phyloP scores from a whole-genome alignment of 2,329 filamentous ascomycete genomes.

The Aphanocladium album region DNA sequence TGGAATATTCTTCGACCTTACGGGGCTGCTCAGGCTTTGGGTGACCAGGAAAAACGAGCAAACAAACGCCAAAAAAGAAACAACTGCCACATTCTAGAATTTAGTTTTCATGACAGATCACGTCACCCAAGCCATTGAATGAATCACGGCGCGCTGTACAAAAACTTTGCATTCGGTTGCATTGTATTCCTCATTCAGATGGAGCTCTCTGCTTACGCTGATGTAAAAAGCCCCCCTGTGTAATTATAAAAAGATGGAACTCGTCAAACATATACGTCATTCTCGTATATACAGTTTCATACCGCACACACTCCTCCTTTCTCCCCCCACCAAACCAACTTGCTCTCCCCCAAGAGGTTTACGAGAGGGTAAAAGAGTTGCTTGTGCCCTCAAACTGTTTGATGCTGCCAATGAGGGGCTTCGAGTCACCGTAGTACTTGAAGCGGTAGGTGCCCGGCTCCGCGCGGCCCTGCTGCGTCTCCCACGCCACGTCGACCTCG shows the following conservation, averaged over 20 bases:
- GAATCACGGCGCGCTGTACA: neutral
- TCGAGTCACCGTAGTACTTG: slow-evolving; percentile 80
- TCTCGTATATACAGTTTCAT: neutral
- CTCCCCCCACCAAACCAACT: no score
- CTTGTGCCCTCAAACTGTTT: slow-evolving; percentile 66
- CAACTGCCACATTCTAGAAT: neutral
- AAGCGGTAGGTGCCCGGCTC: slow-evolving; percentile 68
- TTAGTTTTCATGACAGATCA: neutral
- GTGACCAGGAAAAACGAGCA: neutral
- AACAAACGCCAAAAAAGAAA: neutral
- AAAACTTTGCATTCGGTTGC: neutral
- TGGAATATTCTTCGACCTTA: no score
- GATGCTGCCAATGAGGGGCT: slow-evolving; percentile 57
- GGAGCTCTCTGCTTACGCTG: neutral
- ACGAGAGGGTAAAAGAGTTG: slow-evolving; percentile 38
- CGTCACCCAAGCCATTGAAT: neutral
- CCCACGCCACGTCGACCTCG: slow-evolving; percentile 76
- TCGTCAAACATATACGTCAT: neutral
- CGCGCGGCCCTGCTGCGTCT: slow-evolving; percentile 42
- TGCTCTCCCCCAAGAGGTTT: neutral
- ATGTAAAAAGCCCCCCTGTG: no score
- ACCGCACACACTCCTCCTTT: neutral
- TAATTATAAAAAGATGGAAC: neutral
- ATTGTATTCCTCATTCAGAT: neutral
- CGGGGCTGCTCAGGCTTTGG: no score